Conservation (phyloP, 345 rosid genomes). For the Cardiospermum halicacabum region DNA sequence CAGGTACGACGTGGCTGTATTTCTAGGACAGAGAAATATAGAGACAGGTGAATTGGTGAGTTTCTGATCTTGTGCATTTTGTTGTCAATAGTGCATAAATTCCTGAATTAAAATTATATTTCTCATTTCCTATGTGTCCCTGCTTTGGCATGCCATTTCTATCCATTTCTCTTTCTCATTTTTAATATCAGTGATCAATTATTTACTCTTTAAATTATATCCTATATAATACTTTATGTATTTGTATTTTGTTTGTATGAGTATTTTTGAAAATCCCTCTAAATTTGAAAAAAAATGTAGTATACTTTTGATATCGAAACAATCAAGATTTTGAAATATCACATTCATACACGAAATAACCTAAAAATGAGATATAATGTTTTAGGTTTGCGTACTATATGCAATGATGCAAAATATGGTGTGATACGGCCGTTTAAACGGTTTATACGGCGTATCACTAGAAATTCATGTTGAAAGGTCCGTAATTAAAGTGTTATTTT, state of each 20-base stretch:
- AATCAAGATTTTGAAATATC: neutral
- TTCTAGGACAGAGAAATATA: slow-evolving; percentile 66
- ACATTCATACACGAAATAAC: neutral
- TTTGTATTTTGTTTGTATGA: slow-evolving; percentile 1
- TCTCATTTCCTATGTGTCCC: too few species aligned
- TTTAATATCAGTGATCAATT: neutral
- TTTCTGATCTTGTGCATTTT: slow-evolving; percentile 1
- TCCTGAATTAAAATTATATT: neutral
- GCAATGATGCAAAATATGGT: too few species aligned
- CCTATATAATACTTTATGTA: neutral
- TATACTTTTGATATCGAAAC: neutral
- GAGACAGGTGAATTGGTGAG: slow-evolving; percentile 75
- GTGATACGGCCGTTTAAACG: too few species aligned
- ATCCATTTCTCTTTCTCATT: neutral
- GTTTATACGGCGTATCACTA: too few species aligned
- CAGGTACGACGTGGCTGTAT: slow-evolving; percentile 87
- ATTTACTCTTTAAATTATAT: neutral
- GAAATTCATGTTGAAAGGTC: too few species aligned
- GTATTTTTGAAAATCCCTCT: neutral
- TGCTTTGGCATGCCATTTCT: too few species aligned
- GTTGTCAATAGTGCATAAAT: neutral
- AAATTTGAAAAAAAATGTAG: neutral
- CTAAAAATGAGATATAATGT: neutral
- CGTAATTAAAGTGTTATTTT: too few species aligned
- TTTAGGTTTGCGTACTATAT: neutral